These are phyloP conservation scores for Mycena citricolor DNA, from an alignment of 1,284 basidiomycete species.

Conservation along the genomic window DNA sequence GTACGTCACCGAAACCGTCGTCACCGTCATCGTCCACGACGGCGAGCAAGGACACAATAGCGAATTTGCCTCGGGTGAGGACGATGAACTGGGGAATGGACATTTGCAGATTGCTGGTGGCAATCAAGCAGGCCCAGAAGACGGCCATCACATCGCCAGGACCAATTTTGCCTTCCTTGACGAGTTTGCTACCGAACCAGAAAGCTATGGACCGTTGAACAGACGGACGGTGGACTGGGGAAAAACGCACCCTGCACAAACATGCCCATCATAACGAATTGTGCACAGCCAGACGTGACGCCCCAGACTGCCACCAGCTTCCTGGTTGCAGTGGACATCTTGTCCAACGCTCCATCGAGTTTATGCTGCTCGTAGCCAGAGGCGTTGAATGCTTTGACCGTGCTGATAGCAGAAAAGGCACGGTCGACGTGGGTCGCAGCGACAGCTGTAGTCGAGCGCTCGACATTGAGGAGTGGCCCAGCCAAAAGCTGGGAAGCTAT, in stretches of 20 bases:
- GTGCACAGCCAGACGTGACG: slow-evolving; percentile 62
- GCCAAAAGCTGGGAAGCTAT: slow-evolving; percentile 70
- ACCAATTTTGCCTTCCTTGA: slow-evolving; percentile 66
- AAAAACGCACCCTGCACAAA: slow-evolving; percentile 74
- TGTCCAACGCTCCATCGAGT: slow-evolving; percentile 49
- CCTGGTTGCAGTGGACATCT: slow-evolving; percentile 49
- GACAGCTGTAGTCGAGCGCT: slow-evolving; percentile 66
- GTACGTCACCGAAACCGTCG: slow-evolving; percentile 19
- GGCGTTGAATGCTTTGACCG: slow-evolving; percentile 96
- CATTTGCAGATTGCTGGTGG: slow-evolving; percentile 83
- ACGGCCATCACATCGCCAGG: slow-evolving; percentile 89
- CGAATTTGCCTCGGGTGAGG: slow-evolving; percentile 84
- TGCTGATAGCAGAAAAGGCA: slow-evolving; percentile 77
- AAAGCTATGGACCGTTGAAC: slow-evolving; percentile 48
- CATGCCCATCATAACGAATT: slow-evolving; percentile 86
- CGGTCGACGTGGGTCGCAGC: slow-evolving; percentile 83
- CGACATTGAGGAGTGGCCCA: slow-evolving; percentile 64
- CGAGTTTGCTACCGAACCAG: slow-evolving; percentile 91
- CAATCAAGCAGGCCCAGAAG: slow-evolving; percentile 95
- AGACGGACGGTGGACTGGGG: background rate
- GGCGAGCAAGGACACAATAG: slow-evolving; percentile 71
- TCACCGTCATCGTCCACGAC: slow-evolving; percentile 45
- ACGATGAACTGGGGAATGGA: slow-evolving; percentile 78
- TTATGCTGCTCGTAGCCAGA: slow-evolving; percentile 56
- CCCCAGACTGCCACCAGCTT: slow-evolving; percentile 77